phyloP scores from a whole-genome alignment of 768 basidiomycete species.

The Leccinum sublutescens region DNA sequence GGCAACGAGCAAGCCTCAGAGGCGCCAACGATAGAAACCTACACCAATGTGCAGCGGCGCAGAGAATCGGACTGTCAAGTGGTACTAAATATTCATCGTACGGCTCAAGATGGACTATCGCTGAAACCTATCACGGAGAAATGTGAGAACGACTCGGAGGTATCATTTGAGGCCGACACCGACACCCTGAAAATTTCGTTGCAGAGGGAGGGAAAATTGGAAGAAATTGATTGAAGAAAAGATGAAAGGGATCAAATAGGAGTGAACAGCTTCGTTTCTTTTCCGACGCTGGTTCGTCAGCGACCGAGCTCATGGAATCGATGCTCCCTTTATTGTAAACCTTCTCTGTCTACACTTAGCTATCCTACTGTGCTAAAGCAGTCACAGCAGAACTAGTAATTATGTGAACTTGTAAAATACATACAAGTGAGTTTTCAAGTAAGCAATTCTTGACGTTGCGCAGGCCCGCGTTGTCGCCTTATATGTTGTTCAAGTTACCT shows the following conservation, averaged over 20 bases:
- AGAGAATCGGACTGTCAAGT: slow-evolving; percentile 32
- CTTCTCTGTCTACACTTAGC: background rate
- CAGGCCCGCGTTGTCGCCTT: no score
- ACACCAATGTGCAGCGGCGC: slow-evolving; percentile 37
- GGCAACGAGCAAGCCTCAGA: slow-evolving; percentile 16
- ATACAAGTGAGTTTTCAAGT: background rate
- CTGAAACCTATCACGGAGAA: slow-evolving; percentile 20
- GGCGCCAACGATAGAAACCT: slow-evolving; percentile 11
- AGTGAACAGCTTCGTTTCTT: background rate
- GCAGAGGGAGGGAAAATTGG: background rate
- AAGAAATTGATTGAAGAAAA: background rate
- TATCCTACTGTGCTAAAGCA: background rate
- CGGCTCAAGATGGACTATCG: slow-evolving; percentile 10
- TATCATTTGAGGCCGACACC: background rate
- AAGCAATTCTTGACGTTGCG: background rate
- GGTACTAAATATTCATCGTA: background rate
- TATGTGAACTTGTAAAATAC: background rate
- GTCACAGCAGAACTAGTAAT: background rate
- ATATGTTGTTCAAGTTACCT: no score
- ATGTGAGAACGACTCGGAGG: background rate
- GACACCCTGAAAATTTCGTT: background rate
- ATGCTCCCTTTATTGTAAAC: background rate
- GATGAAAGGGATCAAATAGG: background rate
- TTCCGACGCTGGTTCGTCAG: background rate
- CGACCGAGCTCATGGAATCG: background rate